A percentile compares a stretch with the other conserved stretches of the same genome.
These are phyloP conservation scores for Lepidium aucheri DNA, from an alignment of 345 rosid species.

Conservation along the genomic window DNA sequence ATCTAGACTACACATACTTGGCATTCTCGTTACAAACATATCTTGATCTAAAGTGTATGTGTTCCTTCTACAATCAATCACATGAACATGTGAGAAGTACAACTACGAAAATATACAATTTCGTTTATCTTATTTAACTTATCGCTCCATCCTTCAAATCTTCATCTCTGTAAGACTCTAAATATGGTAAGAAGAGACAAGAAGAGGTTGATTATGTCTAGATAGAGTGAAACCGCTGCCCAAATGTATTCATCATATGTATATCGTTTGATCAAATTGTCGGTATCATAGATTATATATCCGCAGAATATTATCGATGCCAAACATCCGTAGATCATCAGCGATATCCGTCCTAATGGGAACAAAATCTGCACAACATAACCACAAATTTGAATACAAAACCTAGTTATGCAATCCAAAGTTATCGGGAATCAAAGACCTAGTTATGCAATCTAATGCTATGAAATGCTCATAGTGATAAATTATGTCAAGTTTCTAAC, in stretches of 20 bases:
- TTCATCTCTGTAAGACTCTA: conserved; percentile 47
- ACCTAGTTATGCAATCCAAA: conserved; percentile 4
- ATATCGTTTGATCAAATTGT: conserved; percentile 71
- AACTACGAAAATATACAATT: neutral
- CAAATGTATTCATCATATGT: conserved; percentile 74
- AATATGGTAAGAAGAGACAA: conserved; percentile 51
- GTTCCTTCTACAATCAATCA: conserved; percentile 4
- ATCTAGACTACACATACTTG: neutral
- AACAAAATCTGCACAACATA: conserved; percentile 45
- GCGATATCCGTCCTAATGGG: conserved; percentile 51
- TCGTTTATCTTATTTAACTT: neutral
- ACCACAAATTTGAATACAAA: neutral
- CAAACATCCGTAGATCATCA: conserved; percentile 67
- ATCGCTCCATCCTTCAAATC: neutral
- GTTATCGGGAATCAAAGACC: neutral
- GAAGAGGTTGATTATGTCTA: conserved; percentile 73
- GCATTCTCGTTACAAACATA: conserved; percentile 8
- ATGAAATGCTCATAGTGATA: neutral
- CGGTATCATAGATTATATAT: conserved; percentile 69
- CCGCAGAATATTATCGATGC: conserved; percentile 74
- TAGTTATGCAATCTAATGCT: neutral
- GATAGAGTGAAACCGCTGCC: conserved; percentile 66
- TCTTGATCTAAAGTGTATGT: neutral
- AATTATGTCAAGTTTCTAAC: neutral
- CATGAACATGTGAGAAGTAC: neutral